These are phyloP conservation scores for Chenopodium formosanum DNA, from an alignment of 148 eudicot genomes.

Conservation along the genomic window DNA sequence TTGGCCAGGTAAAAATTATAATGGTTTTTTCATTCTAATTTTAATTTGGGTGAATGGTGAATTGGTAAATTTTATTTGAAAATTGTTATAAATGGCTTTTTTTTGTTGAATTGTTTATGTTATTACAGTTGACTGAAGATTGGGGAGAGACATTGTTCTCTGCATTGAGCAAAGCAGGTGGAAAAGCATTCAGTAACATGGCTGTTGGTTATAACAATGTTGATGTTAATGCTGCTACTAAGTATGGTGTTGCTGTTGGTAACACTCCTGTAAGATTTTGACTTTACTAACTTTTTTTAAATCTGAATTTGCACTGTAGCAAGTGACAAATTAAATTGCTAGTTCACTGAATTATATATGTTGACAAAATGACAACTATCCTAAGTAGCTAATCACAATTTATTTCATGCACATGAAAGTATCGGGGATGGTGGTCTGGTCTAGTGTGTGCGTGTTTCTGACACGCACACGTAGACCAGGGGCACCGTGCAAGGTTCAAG, in stretches of 20 bases:
- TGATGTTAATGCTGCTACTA: constrained; percentile 83
- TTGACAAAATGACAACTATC: too few species aligned
- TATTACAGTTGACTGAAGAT: constrained; percentile 78
- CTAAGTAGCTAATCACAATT: neutral
- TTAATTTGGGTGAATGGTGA: neutral
- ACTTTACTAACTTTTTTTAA: neutral
- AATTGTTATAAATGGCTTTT: too few species aligned
- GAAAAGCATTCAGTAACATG: constrained; percentile 97
- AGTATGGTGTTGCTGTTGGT: constrained; percentile 97
- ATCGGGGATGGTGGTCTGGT: neutral
- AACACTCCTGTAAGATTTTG: constrained; percentile 79
- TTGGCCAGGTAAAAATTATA: constrained; percentile 68
- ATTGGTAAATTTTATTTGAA: neutral
- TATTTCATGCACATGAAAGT: neutral
- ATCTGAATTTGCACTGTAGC: neutral
- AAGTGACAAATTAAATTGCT: too few species aligned
- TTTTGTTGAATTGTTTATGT: neutral
- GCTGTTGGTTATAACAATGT: constrained; percentile 99
- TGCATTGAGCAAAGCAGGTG: constrained; percentile 94
- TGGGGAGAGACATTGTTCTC: constrained; percentile 98
- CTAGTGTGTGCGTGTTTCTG: neutral
- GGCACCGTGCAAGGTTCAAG: neutral
- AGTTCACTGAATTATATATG: too few species aligned
- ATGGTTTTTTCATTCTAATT: neutral
- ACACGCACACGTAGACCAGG: neutral